Evolutionary conservation across 305 asterid species (phyloP).

Genomic region (Fraxinus angustifolia): DNA sequence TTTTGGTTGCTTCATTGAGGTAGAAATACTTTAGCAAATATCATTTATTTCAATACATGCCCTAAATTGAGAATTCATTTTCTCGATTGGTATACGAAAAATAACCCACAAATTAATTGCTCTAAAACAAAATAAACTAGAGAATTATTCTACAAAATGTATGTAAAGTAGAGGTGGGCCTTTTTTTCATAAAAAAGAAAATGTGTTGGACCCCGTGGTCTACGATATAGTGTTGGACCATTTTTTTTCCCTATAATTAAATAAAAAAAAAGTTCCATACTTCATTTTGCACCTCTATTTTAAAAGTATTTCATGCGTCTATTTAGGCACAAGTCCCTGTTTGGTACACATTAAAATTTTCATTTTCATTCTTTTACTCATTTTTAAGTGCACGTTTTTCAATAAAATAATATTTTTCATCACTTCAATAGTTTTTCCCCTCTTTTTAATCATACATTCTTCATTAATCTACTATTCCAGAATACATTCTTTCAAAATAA

Average conservation of each 20-base stretch:
- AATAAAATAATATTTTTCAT: no score
- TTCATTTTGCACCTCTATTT: not conserved
- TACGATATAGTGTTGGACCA: not conserved
- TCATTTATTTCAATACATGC: not conserved
- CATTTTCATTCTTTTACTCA: no score
- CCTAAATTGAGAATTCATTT: not conserved
- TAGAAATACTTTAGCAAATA: not conserved
- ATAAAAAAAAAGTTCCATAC: not conserved
- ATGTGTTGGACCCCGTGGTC: not conserved
- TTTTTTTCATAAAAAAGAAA: not conserved
- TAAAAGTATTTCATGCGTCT: not conserved
- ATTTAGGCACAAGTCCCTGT: not conserved
- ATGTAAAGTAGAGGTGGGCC: not conserved
- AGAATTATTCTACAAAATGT: not conserved
- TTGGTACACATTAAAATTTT: no score
- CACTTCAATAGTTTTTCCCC: no score
- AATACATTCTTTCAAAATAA: no score
- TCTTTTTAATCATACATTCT: no score
- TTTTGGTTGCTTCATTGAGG: not conserved
- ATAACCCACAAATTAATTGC: slow-evolving; percentile 9
- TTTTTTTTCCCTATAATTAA: no score
- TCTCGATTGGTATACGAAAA: not conserved
- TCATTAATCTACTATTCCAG: no score
- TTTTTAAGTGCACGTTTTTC: no score
- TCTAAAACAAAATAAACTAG: not conserved